These are phyloP conservation scores for Hysterangium stoloniferum DNA, from an alignment of 768 basidiomycete genomes.

Conservation along the genomic window DNA sequence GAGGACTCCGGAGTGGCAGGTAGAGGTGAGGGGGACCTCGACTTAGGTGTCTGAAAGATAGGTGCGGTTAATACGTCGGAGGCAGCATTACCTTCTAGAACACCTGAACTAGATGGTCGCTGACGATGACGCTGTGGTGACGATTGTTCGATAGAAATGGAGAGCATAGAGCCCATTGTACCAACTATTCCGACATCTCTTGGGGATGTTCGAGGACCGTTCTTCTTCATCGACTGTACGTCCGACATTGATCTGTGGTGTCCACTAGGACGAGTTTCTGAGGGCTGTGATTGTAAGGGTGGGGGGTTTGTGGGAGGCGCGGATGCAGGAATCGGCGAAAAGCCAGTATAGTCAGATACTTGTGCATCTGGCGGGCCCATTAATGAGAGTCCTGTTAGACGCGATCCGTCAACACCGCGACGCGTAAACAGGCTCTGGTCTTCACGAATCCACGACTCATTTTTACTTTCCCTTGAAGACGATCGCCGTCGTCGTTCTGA, in stretches of 20 bases:
- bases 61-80: constrained; percentile 22
- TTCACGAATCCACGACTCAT: not conserved
- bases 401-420: constrained; percentile 27
- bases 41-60: constrained; percentile 31
- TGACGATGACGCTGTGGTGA: not conserved
- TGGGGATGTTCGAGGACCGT: constrained; percentile 31
- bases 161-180: constrained; percentile 23
- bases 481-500: constrained; percentile 16
- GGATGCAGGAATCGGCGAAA: constrained; percentile 28
- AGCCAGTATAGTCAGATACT: constrained; percentile 13
- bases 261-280: constrained; percentile 13
- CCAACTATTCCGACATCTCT: constrained; percentile 48
- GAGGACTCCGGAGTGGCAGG: constrained; percentile 17
- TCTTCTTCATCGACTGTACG: constrained; percentile 23
- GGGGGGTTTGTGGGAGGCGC: constrained; percentile 31
- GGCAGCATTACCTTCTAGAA: constrained; percentile 1
- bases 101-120: constrained; percentile 1
- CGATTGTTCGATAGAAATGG: not conserved
- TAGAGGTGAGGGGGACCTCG: constrained; percentile 24
- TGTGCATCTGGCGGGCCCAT: constrained; percentile 66
- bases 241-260: constrained; percentile 48
- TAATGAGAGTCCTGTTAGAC: constrained; percentile 37
- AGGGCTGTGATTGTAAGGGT: not conserved
- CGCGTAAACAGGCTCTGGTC: not conserved
- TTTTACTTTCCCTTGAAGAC: constrained; percentile 10